These are phyloP conservation scores for Xylaria grammica DNA, from an alignment of 495 filamentous ascomycete species.

Conservation along the genomic window DNA sequence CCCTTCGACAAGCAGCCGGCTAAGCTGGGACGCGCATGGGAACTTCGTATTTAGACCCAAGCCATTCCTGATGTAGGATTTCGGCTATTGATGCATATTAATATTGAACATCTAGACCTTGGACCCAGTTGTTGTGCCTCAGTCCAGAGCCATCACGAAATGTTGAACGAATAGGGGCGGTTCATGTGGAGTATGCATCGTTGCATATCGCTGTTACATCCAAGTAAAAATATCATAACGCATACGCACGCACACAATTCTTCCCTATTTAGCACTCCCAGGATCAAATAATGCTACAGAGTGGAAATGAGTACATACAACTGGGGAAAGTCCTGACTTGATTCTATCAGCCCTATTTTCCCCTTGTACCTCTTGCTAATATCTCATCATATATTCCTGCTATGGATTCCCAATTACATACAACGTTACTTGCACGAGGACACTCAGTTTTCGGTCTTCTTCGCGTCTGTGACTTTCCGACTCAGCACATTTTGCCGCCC, in stretches of 20 bases:
- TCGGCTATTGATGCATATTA: conserved; percentile 18
- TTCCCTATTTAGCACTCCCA: no score
- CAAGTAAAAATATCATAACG: conserved; percentile 3
- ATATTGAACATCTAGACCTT: conserved; percentile 20
- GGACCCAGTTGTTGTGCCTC: background rate
- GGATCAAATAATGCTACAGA: background rate
- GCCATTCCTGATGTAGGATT: conserved; percentile 13
- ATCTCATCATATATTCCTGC: background rate
- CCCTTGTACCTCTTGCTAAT: background rate
- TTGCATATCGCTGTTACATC: conserved; percentile 15
- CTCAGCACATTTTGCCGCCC: background rate
- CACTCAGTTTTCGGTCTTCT: background rate
- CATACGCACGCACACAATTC: conserved; percentile 7
- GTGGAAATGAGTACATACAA: background rate
- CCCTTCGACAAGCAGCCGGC: background rate
- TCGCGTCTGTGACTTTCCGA: background rate
- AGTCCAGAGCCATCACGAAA: background rate
- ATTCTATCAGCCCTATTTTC: background rate
- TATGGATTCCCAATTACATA: background rate
- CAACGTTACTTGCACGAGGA: conserved; percentile 8
- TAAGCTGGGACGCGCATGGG: background rate
- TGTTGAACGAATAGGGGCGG: background rate
- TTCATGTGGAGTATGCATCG: background rate
- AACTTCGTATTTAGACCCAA: conserved; percentile 1
- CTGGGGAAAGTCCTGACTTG: background rate